These are phyloP conservation scores for Trichoderma atroviride DNA, from an alignment of 2,329 filamentous ascomycete species.

Conservation along the genomic window DNA sequence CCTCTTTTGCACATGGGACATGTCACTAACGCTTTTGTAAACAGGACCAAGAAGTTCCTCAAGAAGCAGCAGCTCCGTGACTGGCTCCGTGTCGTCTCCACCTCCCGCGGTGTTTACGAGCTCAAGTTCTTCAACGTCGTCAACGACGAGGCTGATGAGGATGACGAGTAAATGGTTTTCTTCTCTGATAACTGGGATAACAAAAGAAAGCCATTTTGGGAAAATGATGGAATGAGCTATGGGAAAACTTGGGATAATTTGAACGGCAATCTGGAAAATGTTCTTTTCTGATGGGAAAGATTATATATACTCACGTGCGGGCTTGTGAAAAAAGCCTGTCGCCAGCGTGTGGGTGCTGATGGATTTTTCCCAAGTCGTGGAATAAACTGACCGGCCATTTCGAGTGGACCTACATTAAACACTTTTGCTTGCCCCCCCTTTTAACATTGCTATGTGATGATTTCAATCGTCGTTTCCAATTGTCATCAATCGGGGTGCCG, in stretches of 20 bases:
- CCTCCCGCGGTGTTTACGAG: slow-evolving; percentile 97
- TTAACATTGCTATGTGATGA: background rate
- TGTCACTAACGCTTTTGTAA: background rate
- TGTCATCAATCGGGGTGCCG: background rate
- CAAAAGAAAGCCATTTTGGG: background rate
- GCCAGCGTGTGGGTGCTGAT: slow-evolving; percentile 12
- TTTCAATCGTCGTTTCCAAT: background rate
- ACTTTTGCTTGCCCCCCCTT: background rate
- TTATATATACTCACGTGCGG: slow-evolving; percentile 8
- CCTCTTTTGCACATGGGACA: too few species aligned
- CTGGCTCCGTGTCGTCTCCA: slow-evolving; percentile 99
- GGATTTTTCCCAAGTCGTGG: background rate
- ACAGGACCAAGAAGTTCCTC: slow-evolving; percentile 99
- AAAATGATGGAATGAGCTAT: slow-evolving; percentile 2
- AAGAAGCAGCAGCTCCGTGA: slow-evolving; percentile 99
- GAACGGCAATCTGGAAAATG: background rate
- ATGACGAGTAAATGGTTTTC: slow-evolving; percentile 80
- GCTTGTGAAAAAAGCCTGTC: background rate
- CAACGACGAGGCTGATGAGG: slow-evolving; percentile 95
- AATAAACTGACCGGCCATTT: slow-evolving; percentile 39
- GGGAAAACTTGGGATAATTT: background rate
- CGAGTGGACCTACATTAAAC: slow-evolving; percentile 18
- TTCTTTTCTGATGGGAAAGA: background rate
- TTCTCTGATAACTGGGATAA: background rate
- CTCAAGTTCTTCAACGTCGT: slow-evolving; percentile 99